Percentiles rank a stretch among this genome's conserved stretches.
phyloP scores from a whole-genome alignment of 371 early-diverging fungal species.

The Rhizomucor pusillus region DNA sequence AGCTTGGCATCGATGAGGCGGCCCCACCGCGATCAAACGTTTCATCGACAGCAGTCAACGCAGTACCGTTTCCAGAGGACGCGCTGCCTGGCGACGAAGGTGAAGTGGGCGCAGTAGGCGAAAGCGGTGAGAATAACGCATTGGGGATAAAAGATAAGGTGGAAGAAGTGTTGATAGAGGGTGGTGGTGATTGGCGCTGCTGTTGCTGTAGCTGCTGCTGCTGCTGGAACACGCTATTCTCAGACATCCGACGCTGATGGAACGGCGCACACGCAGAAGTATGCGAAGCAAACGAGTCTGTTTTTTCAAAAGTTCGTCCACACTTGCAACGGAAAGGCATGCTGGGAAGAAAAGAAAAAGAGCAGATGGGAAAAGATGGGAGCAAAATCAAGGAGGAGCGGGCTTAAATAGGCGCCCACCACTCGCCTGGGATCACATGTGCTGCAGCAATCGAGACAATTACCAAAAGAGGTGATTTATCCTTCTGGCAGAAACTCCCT shows the following conservation, averaged over 20 bases:
- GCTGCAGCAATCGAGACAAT: slow-evolving; percentile 2
- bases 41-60: not conserved
- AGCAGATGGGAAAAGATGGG: slow-evolving; percentile 7
- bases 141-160: slow-evolving; percentile 20
- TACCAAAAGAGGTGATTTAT: slow-evolving; percentile 5
- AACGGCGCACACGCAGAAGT: slow-evolving; percentile 50
- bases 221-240: slow-evolving; percentile 10
- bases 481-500: slow-evolving; percentile 36
- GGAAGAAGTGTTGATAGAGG: slow-evolving; percentile 15
- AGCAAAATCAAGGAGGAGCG: slow-evolving; percentile 8
- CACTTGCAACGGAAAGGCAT: slow-evolving; percentile 59
- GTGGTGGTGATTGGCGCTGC: slow-evolving; percentile 9
- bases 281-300: slow-evolving; percentile 48
- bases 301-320: slow-evolving; percentile 55
- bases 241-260: slow-evolving; percentile 45
- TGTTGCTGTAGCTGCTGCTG: slow-evolving; percentile 10
- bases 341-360: slow-evolving; percentile 10
- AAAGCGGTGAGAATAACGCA: slow-evolving; percentile 21
- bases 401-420: not conserved
- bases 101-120: not conserved
- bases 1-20: slow-evolving; percentile 15
- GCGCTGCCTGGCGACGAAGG: slow-evolving; percentile 15
- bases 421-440: not conserved
- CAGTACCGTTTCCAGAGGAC: slow-evolving; percentile 3
- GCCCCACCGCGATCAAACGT: not conserved